Evolutionary conservation across 768 basidiomycete species (phyloP), one percentile per base, ranked within the genome.

Genomic region (Amanita inopinata): DNA sequence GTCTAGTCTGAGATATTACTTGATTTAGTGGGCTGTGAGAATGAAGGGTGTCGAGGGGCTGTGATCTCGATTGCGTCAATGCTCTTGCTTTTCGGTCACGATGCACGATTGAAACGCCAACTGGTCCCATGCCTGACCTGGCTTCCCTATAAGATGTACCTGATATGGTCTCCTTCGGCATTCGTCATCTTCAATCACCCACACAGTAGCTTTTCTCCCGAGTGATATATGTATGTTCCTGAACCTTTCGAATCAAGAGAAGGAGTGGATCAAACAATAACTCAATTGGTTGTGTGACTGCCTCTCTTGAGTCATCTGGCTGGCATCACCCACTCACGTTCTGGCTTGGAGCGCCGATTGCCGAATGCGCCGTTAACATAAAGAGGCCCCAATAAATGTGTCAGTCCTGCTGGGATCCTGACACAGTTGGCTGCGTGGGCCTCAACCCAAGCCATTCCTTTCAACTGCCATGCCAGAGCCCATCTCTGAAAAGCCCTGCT

Each of bases 391-490:
- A 30, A 34, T 22, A 42, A 22, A 34, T 24, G 27, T 28, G n/a
- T n/a, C n/a, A 28, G 7, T n/a, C 27, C 19, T 51, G 47, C 47
- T 52, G 47, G 45, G 39, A 49, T 46, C 52, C 48, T 52, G 51
- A 46, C 38, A 33, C 20, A n/a, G n/a, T n/a, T n/a, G n/a, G n/a
- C 28, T 18, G 25, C 17, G n/a, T 12, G 18, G 14, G 14, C 33
- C 19, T 19, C 33, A n/a, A 28, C n/a, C 27, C 27, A 27, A 39
- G 15, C 27, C 38, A 20, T 20, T 43, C 41, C 15, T 28, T 17
- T 37, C 33, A 25, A 38, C 36, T 8, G 23, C 23, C 42, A 44
- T 35, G 43, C 10, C 43, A 5, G n/a, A 18, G 8, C 14, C 15
- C 25, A 38, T 45, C 46, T 28, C 42, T 41, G 43, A 40, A 15